phyloP scores from a whole-genome alignment of 2,329 filamentous ascomycete species.

The Ceratocystis colombiana region DNA sequence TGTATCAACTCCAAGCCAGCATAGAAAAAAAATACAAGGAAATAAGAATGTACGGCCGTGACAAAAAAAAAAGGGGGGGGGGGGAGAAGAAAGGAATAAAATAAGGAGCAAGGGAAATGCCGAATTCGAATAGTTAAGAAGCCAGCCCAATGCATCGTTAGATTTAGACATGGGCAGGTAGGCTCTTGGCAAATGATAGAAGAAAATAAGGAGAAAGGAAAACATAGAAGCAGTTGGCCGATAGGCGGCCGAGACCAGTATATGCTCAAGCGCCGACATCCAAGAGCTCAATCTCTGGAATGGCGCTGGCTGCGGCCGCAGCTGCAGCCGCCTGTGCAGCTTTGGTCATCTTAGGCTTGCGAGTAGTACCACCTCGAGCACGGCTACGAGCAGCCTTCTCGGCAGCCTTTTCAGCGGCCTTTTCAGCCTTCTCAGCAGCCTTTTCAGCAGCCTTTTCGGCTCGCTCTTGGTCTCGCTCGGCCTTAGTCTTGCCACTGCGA shows the following conservation, averaged over 20 bases:
- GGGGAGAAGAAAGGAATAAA: conserved; percentile 17
- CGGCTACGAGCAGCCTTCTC: conserved; percentile 21
- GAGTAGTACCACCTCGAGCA: conserved; percentile 18
- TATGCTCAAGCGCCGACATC: conserved; percentile 24
- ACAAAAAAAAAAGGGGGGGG: conserved; percentile 5
- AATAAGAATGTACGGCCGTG: conserved; percentile 15
- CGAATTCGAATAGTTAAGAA: background rate
- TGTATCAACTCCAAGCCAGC: conserved; percentile 9
- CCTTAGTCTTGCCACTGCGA: conserved; percentile 25
- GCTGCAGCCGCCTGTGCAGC: conserved; percentile 21
- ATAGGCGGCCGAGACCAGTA: background rate
- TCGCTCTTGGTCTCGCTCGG: conserved; percentile 23
- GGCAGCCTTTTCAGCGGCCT: conserved; percentile 23
- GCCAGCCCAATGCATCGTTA: conserved; percentile 5
- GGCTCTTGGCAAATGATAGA: background rate
- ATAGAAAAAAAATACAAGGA: conserved; percentile 10
- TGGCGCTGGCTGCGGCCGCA: conserved; percentile 16
- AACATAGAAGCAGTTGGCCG: background rate
- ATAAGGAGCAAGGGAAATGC: background rate
- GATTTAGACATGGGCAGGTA: background rate
- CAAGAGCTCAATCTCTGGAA: conserved; percentile 24
- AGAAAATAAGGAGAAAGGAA: conserved; percentile 14
- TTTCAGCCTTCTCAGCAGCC: conserved; percentile 24
- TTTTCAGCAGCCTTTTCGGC: conserved; percentile 25
- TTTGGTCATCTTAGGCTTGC: conserved; percentile 25